phyloP scores from a whole-genome alignment of 805 yeast species.

The Lipomyces orientalis region DNA sequence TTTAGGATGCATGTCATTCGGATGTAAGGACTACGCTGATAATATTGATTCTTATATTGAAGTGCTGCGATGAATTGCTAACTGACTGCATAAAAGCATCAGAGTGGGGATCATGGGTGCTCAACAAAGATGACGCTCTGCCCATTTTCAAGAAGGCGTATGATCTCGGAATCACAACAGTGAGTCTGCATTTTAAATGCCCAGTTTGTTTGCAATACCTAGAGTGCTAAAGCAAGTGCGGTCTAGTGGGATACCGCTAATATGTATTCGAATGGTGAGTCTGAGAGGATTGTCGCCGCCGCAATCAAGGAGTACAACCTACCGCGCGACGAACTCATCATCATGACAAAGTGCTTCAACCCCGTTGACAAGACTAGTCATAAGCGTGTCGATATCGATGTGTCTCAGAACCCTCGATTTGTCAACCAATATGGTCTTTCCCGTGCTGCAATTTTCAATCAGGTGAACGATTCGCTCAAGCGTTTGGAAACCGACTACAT shows the following conservation, averaged over 20 bases:
- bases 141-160: slow-evolving; percentile 34
- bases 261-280: slow-evolving; percentile 52
- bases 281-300: slow-evolving; percentile 56
- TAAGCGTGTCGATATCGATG: slow-evolving; percentile 28
- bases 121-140: slow-evolving; percentile 27
- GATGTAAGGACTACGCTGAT: slow-evolving; percentile 18
- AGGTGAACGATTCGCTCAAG: slow-evolving; percentile 49
- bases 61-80: neutral
- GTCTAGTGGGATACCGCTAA: slow-evolving; percentile 51
- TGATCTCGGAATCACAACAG: slow-evolving; percentile 51
- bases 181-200: neutral
- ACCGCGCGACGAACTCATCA: slow-evolving; percentile 59
- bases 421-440: slow-evolving; percentile 57
- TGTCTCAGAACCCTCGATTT: slow-evolving; percentile 44
- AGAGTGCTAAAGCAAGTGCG: neutral
- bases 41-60: neutral
- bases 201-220: slow-evolving; percentile 1
- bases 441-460: slow-evolving; percentile 55
- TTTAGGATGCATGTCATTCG: slow-evolving; percentile 37
- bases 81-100: slow-evolving; percentile 17
- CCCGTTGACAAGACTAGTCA: slow-evolving; percentile 37
- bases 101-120: slow-evolving; percentile 36
- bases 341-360: slow-evolving; percentile 53
- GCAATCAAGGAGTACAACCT: slow-evolving; percentile 59
- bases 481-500: slow-evolving; percentile 60